Evolutionary conservation across 1,284 basidiomycete species (phyloP), one percentile per base, ranked within the genome.

Genomic region (Ceratobasidium sp.): DNA sequence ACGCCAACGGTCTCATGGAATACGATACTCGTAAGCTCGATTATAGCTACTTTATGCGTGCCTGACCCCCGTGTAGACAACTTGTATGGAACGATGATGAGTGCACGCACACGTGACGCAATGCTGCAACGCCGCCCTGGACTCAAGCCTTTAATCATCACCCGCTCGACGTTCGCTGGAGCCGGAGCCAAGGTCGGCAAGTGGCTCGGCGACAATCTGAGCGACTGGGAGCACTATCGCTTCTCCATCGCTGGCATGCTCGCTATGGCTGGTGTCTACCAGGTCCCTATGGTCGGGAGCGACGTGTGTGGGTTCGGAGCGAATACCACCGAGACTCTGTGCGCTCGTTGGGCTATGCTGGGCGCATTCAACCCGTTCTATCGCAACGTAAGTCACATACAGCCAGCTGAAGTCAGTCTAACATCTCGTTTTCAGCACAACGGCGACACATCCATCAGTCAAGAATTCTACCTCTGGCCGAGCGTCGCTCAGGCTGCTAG

Each of bases 31-130:
- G 81, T 81, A 71, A 67, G 80, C 77, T 30, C n/a, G 6, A 46
- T 12, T 34, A n/a, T 23, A 8, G 41, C 58, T 28, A 39, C 12
- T 12, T 50, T 23, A 43, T 0, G n/a, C n/a, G 28, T 67, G 16
- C 30, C 48, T 61, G 28, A 30, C 45, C 48, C 8, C 16, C 3
- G 46, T 46, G 57, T 1, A n/a, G n/a, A n/a, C n/a, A n/a, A n/a
- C n/a, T n/a, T n/a, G n/a, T n/a, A n/a, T n/a, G n/a, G n/a, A n/a
- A 87, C 86, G 3, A 89, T 90, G 86, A 91, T 91, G 89, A 88
- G 88, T 8, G 82, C 82, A 9, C 83, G 83, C 9, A 91, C 89
- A 0, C 86, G 83, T 46, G 79, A 86, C 28, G 89, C 89, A 1
- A 85, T 92, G 84, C 80, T 87, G 21, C 81, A 84, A 0, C 86